Base-by-base conservation (phyloP, 805 yeast genomes). In the Teunomyces cretensis region DNA sequence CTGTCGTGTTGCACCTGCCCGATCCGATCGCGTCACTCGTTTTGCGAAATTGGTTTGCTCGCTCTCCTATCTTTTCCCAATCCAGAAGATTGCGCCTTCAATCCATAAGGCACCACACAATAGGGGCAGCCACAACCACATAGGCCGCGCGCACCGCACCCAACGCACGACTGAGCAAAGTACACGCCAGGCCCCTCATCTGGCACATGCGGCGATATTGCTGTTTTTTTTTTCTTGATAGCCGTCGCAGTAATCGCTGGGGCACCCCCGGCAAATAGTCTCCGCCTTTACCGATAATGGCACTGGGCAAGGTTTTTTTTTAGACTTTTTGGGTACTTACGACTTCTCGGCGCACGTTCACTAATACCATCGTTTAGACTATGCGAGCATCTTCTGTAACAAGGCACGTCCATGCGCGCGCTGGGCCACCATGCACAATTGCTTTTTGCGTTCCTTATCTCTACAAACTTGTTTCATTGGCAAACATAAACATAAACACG, bases 11-110 rank as follows among this genome's bases (percentile, higher is more conserved):
- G 38, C 38, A 35, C 38, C n/a, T 22, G 8, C 17, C 38, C 19
- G 13, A 35, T 35, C 27, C 28, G 28, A 12, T n/a, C 38, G 38
- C 38, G 38, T 35, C 38, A 35, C 38, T 35, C 38, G 38, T 35
- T 35, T 13, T 35, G 26, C 12, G 8, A 35, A 35, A 35, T 35
- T 17, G 15, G 22, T 17, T 19, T 33, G 22, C 19, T n/a, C 22
- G 22, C 38, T n/a, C 38, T 35, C 38, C 38, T 35, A 35, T 35
- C 38, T 35, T 33, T 35, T 35, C 38, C 38, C n/a, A 35, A 35
- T 19, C 28, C 12, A 28, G 19, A 35, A 17, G 11, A 17, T 35
- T 35, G 38, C 38, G 38, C 28, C 28, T 19, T 35, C 38, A 17
- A 19, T 17, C 28, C 28, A 13, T 12, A 35, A 22, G 38, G 28